These are phyloP conservation scores for Hygrophila difformis DNA, from an alignment of 257 asterid genomes.

Conservation along the genomic window DNA sequence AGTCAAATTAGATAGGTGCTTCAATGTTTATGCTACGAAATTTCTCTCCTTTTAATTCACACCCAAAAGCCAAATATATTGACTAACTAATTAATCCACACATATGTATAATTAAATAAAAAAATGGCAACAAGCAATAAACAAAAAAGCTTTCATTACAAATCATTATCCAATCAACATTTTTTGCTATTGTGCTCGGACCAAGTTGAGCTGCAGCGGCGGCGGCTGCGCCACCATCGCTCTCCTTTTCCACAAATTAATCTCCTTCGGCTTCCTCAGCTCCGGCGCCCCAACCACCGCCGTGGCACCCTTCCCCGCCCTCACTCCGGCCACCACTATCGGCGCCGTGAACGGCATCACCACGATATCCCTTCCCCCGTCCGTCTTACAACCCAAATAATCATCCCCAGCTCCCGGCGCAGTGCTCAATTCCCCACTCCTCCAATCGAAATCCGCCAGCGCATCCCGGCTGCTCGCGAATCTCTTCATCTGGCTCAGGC, in stretches of 20 bases:
- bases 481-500: conserved; percentile 46
- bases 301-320: no score
- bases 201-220: conserved; percentile 39
- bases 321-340: conserved; percentile 17
- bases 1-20: no score
- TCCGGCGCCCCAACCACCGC: conserved; percentile 37
- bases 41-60: no score
- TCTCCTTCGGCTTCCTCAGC: conserved; percentile 80
- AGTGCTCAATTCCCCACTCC: conserved; percentile 28
- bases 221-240: conserved; percentile 67
- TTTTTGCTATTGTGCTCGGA: conserved; percentile 1
- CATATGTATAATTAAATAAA: no score
- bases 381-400: conserved; percentile 17
- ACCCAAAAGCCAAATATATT: no score
- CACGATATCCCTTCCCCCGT: conserved; percentile 25
- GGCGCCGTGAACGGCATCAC: conserved; percentile 55
- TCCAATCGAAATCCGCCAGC: conserved; percentile 55
- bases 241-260: conserved; percentile 86
- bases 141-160: no score
- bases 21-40: no score
- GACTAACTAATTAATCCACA: no score
- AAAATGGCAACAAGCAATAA: no score
- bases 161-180: no score
- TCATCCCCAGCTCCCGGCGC: conserved; percentile 25
- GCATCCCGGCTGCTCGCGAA: conserved; percentile 69